Base-by-base conservation (phyloP, 768 basidiomycete species). In the Tephrocybe sp. region DNA sequence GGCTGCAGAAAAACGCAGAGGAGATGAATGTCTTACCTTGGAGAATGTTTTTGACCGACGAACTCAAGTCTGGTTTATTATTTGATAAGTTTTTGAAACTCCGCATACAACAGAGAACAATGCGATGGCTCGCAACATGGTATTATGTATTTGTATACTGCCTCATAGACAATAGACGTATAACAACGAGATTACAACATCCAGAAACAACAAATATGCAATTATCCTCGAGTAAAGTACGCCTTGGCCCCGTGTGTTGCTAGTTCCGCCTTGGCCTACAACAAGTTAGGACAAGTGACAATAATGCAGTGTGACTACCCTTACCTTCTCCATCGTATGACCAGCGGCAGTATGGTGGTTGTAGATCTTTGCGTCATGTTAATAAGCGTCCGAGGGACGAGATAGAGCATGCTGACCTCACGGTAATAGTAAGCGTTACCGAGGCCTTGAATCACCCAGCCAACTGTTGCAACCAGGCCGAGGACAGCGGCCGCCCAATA, bases 391-490 rank as follows among this genome's bases (percentile, higher is more conserved):
- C 38, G 27, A 49, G 28, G 51, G 36, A 27, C 38, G 46, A 54
- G 56, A 44, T 31, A 47, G 36, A 37, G 24, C 38, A 45, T 34
- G 30, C 35, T 47, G 51, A 87, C 91, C 78, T 86, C 79, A 22
- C 86, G 82, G 67, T 86, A 93, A 65, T 88, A 92, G 55, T 78
- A 87, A 11, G 80, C 85, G 63, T 84, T 81, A n/a, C 90, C 92
- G 40, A 85, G 59, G 18, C 89, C 89, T 69, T 99, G 93, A 21
- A 95, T 49, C 4, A 77, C 75, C 96, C 96, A 99, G 30, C 92
- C 94, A 22, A 84, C 77, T 9, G 90, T 90, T 9, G 95, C 79
- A 37, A 98, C 68, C 13, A 84, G 74, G 39, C 92, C 85, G 46
- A 98, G 76, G 47, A 96, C 75, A 47, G 83, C 97, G 16, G 94